Evolutionary conservation across 495 filamentous ascomycete species (phyloP).

Genomic region (Trichoderma orchidacearum): DNA sequence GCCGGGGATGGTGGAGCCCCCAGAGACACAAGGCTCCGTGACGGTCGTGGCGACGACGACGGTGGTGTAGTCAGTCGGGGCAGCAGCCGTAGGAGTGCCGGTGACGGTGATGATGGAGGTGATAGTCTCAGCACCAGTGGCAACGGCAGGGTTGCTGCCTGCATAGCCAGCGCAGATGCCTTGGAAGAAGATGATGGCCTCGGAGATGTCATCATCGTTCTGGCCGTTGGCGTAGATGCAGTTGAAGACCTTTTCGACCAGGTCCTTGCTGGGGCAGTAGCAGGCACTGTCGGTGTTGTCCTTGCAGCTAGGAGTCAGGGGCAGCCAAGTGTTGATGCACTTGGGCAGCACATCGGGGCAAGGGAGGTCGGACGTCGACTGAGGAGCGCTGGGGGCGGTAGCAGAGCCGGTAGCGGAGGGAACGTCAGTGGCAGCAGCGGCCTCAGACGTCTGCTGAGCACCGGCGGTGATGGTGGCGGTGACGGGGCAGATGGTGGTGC

Average conservation of each 20-base stretch:
- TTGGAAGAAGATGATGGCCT: conserved; percentile 72
- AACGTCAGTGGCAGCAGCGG: conserved; percentile 17
- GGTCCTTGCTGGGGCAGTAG: conserved; percentile 70
- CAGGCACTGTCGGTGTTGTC: conserved; percentile 74
- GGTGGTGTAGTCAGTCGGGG: conserved; percentile 40
- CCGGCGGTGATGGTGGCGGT: conserved; percentile 23
- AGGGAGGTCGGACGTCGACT: conserved; percentile 22
- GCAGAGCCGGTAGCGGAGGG: conserved; percentile 10
- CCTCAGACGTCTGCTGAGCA: conserved; percentile 1
- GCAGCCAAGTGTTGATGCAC: conserved; percentile 91
- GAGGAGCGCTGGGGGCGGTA: conserved; percentile 14
- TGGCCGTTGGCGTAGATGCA: conserved; percentile 70
- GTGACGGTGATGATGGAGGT: conserved; percentile 44
- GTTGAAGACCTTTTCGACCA: conserved; percentile 67
- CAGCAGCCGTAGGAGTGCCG: conserved; percentile 27
- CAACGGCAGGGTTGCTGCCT: conserved; percentile 67
- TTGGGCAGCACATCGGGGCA: conserved; percentile 69
- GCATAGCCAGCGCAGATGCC: conserved; percentile 78
- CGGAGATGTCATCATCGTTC: conserved; percentile 47
- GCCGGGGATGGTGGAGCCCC: conserved; percentile 32
- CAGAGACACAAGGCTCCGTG: conserved; percentile 37
- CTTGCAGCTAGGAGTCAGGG: conserved; percentile 49
- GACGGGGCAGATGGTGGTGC: conserved; percentile 46
- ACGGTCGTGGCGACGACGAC: conserved; percentile 40
- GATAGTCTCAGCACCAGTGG: conserved; percentile 45